phyloP scores from a whole-genome alignment of 2,329 filamentous ascomycete species.

The Neonectria coccinea region DNA sequence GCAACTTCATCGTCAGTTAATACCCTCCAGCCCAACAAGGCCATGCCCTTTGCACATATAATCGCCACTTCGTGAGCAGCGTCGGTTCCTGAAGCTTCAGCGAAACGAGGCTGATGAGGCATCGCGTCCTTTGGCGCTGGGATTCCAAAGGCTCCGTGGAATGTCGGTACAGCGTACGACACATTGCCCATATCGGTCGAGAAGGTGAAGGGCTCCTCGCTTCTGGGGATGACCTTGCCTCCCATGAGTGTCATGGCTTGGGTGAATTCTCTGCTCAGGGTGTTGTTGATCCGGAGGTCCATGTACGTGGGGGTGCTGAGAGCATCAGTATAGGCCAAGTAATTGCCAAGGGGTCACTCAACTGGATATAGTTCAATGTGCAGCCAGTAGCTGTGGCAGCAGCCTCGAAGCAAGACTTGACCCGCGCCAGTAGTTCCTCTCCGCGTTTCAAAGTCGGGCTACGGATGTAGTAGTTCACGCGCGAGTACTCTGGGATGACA shows the following conservation, averaged over 20 bases:
- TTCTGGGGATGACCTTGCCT: slow-evolving; percentile 50
- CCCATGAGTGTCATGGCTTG: slow-evolving; percentile 56
- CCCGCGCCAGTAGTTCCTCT: slow-evolving; percentile 45
- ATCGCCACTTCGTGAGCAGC: slow-evolving; percentile 54
- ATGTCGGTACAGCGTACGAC: slow-evolving; percentile 58
- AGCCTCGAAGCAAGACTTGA: slow-evolving; percentile 53
- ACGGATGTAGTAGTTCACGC: slow-evolving; percentile 55
- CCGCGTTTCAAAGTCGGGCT: slow-evolving; percentile 48
- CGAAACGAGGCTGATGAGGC: slow-evolving; percentile 56
- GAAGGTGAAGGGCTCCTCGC: slow-evolving; percentile 52
- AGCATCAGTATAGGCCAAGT: neutral
- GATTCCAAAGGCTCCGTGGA: slow-evolving; percentile 62
- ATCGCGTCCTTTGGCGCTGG: slow-evolving; percentile 51
- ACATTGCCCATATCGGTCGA: slow-evolving; percentile 67
- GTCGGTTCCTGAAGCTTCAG: slow-evolving; percentile 57
- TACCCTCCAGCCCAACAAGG: slow-evolving; percentile 48
- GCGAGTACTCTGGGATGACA: slow-evolving; percentile 54
- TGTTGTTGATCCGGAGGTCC: slow-evolving; percentile 59
- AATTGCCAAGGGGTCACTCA: slow-evolving; percentile 28
- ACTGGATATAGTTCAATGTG: slow-evolving; percentile 51
- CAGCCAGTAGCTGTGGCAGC: slow-evolving; percentile 52
- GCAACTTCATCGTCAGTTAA: slow-evolving; percentile 39
- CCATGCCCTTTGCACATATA: slow-evolving; percentile 59
- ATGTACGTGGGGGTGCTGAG: slow-evolving; percentile 54
- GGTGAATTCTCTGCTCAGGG: slow-evolving; percentile 57